Evolutionary conservation across 1,284 basidiomycete genomes (phyloP).

Genomic region (Acaromyces ingoldii): DNA sequence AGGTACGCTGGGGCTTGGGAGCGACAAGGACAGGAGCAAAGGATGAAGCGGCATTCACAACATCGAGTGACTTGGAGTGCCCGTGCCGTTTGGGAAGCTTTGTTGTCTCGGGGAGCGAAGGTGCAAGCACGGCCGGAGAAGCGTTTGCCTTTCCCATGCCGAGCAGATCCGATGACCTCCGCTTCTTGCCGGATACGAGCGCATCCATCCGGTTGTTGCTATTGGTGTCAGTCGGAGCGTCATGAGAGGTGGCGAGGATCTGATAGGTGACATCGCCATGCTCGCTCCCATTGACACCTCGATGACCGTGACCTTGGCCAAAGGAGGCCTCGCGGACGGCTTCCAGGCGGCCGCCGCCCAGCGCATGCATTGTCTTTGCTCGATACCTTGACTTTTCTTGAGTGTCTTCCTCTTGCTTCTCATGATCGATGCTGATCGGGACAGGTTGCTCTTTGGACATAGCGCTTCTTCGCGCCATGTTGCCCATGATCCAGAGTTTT

Average conservation of each 20-base stretch:
- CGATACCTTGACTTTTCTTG: background rate
- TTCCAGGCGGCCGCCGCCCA: background rate
- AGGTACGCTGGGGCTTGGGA: background rate
- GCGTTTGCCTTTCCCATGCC: background rate
- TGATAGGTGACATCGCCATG: slow-evolving; percentile 1
- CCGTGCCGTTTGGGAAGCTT: background rate
- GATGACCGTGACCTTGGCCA: background rate
- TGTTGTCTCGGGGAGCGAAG: background rate
- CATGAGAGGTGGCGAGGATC: background rate
- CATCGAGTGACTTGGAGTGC: background rate
- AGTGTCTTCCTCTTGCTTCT: background rate
- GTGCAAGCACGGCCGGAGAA: background rate
- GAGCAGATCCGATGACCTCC: background rate
- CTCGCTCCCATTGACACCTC: background rate
- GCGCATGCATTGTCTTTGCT: too few relatives aligned
- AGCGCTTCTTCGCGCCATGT: background rate
- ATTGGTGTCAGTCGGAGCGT: background rate
- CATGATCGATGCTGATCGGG: background rate
- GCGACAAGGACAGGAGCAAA: background rate
- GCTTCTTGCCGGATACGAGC: too few relatives aligned
- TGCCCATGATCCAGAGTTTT: slow-evolving; percentile 4
- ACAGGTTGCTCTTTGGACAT: background rate
- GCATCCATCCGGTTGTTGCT: too few relatives aligned
- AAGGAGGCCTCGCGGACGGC: background rate
- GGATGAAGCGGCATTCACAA: slow-evolving; percentile 1